Base-by-base conservation (phyloP, 441 rosid genomes). In the Bocquillonia castaneifolia region DNA sequence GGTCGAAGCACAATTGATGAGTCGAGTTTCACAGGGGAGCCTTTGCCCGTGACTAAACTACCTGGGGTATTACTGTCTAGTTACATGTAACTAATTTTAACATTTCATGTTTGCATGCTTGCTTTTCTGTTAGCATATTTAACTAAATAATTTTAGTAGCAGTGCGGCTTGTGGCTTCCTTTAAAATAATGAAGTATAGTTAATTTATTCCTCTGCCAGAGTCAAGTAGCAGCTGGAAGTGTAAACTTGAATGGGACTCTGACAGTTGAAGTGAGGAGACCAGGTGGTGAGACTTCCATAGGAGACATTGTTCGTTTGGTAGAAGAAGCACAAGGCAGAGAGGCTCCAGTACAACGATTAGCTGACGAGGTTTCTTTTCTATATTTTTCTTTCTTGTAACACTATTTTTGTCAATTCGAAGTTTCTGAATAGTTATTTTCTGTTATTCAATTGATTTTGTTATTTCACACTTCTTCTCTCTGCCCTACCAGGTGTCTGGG, bases 21-120 rank as follows among this genome's bases (percentile, higher is more conserved):
- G 77, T 91, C 99, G 70, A 89, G 95, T 83, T 93, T 93, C 79
- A 91, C 97, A 10, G 99, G 99, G 72, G 99, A 93, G 86, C 96
- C 97, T 59, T 74, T 93, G 88, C 97, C 97, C 34, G 96, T 84
- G 73, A 93, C 95, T 71, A 93, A 93, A 83, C 70, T 86, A 47
- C 80, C 86, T 7, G 96, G 95, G 97, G 99, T 93, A 89, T 72
- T 66, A 66, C 69, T 82, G 73, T 76, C 65, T 40, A 31, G 44
- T 50, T 37, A 36, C 62, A 15, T 54, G 12, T 17, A 57, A 57
- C 29, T 54, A 20, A 56, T 51, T 17, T 32, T 47, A 48, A 42
- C 59, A 2, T 65, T 64, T 42, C 12, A 7, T 54, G 26, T 31
- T 62, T 70, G 20, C 63, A 34, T 61, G 37, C 14, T 23, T 59